Percentiles rank a stretch among this genome's conserved stretches.
Evolutionary conservation across 768 basidiomycete genomes (phyloP).

Genomic region (Leccinum boreale): DNA sequence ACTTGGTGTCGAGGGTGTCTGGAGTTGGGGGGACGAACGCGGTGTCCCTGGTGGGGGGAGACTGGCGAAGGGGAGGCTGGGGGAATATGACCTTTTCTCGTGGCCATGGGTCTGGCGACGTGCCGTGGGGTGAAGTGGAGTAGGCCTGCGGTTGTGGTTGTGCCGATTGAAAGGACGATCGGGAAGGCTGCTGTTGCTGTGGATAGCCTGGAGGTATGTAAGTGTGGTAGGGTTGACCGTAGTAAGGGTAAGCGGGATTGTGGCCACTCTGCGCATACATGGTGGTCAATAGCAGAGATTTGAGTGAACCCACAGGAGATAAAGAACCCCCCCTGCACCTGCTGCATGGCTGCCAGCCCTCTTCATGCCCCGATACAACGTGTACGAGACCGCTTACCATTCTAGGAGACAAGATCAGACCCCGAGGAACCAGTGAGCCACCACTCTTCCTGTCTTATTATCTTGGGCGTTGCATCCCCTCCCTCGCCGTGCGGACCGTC

Average conservation of each 20-base stretch:
- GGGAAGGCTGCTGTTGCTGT: background rate
- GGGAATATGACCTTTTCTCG: conserved; percentile 35
- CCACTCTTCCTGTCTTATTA: background rate
- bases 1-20: conserved; percentile 23
- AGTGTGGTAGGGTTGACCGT: conserved; percentile 42
- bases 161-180: background rate
- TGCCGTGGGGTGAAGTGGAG: conserved; percentile 30
- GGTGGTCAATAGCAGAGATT: conserved; percentile 6
- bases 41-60: conserved; percentile 8
- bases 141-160: conserved; percentile 19
- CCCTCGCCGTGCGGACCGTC: background rate
- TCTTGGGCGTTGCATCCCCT: background rate
- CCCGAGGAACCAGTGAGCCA: background rate
- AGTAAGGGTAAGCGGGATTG: conserved; percentile 44
- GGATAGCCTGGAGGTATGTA: conserved; percentile 31
- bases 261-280: conserved; percentile 28
- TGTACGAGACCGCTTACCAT: conserved; percentile 28
- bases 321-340: conserved; percentile 9
- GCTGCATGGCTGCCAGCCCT: conserved; percentile 21
- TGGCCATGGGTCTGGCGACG: conserved; percentile 31
- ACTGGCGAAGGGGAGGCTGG: conserved; percentile 19
- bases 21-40: conserved; percentile 26
- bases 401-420: conserved; percentile 28
- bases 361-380: conserved; percentile 18
- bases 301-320: conserved; percentile 1